Percentiles rank a stretch among this genome's conserved stretches.
phyloP scores from a whole-genome alignment of 495 filamentous ascomycete genomes.

The Neurospora sp. region DNA sequence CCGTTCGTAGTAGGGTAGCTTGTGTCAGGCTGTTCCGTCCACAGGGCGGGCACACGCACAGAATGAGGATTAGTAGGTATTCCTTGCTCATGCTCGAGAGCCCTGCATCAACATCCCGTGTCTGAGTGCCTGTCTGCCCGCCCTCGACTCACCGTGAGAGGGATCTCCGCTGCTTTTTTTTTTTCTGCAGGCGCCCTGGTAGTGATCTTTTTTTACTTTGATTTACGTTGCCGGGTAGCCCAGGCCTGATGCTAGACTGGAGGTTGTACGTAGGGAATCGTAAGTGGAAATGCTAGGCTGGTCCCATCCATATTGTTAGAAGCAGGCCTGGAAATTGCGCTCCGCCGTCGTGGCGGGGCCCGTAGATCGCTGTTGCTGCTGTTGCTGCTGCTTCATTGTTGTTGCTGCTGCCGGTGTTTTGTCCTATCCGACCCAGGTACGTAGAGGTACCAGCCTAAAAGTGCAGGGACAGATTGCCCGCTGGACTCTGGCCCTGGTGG shows the following conservation, averaged over 20 bases:
- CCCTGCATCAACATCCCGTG: not conserved
- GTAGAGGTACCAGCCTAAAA: not conserved
- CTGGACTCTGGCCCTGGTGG: not conserved
- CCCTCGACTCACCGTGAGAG: not conserved
- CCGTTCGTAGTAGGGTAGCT: not conserved
- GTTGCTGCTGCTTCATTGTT: not conserved
- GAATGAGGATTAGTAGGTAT: not conserved
- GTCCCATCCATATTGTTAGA: not conserved
- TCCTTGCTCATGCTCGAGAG: not conserved
- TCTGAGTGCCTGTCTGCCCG: not conserved
- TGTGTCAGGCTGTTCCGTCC: not conserved
- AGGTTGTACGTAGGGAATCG: not conserved
- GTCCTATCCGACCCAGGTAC: constrained; percentile 5
- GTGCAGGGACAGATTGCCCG: not conserved
- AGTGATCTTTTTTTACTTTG: not conserved
- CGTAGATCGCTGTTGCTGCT: constrained; percentile 20
- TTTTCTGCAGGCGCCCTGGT: not conserved
- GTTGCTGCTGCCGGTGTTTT: not conserved
- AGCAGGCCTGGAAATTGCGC: constrained; percentile 21
- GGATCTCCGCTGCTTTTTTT: not conserved
- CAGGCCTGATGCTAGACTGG: not conserved
- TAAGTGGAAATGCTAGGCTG: not conserved
- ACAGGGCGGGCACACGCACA: not conserved
- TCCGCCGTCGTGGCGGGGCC: constrained; percentile 21
- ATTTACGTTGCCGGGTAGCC: not conserved